phyloP scores from a whole-genome alignment of 768 basidiomycete genomes.

The Paxillus involutus region DNA sequence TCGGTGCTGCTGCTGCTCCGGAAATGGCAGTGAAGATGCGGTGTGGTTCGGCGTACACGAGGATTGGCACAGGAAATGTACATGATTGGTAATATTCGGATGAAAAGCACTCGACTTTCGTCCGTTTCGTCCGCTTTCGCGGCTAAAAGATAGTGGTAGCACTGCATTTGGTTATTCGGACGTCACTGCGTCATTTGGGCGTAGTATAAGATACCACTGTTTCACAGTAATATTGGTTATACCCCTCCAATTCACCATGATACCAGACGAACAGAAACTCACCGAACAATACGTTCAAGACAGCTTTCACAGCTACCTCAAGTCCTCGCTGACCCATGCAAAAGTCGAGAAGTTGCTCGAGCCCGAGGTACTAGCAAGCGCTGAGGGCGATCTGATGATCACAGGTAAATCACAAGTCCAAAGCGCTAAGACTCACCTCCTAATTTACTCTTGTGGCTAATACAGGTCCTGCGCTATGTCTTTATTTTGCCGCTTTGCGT shows the following conservation, averaged over 20 bases:
- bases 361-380: conserved; percentile 69
- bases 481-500: conserved; percentile 82
- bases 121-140: neutral
- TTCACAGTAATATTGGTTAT: neutral
- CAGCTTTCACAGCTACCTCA: conserved; percentile 69
- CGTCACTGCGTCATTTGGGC: neutral
- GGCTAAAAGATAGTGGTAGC: too few species aligned
- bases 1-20: too few species aligned
- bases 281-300: conserved; percentile 71
- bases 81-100: neutral
- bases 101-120: neutral
- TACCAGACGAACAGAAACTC: conserved; percentile 37
- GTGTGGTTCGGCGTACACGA: neutral
- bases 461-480: conserved; percentile 73
- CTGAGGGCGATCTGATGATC: conserved; percentile 84
- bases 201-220: neutral
- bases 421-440: neutral
- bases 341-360: conserved; percentile 75
- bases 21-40: too few species aligned
- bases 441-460: neutral
- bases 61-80: neutral
- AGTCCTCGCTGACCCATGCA: conserved; percentile 75
- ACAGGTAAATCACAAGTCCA: conserved; percentile 50
- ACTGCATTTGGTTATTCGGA: too few species aligned
- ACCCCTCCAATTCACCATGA: conserved; percentile 8